Base-by-base conservation (phyloP, 805 yeast genomes). In the Hanseniaspora meyeri region DNA sequence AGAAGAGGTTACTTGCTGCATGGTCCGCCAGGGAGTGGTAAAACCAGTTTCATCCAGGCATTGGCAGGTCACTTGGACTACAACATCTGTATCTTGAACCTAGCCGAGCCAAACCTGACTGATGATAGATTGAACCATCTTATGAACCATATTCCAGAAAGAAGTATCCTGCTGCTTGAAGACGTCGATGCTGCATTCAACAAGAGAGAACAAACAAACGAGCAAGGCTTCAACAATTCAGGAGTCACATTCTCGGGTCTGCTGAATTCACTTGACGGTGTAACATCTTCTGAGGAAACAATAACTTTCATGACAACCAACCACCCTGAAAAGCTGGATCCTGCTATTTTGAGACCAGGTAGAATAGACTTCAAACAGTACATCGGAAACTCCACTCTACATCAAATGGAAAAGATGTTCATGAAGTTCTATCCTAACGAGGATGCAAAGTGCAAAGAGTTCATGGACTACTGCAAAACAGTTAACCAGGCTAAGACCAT, bases 21-120 rank as follows among this genome's bases (percentile, higher is more conserved):
- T 69, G 98, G 98, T 0, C 98, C 98, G 0, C 98, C 98, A 1
- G 98, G 98, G 0, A 82, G 91, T 61, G 98, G 98, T 58, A 93
- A 93, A 66, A 89, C 97, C 1, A 85, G 95, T 64, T 88, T 88
- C 61, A 91, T 93, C 56, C 97, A 91, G 68, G 97, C 98, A 0
- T 72, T 93, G 53, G 98, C 98, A 0, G 98, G 97, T 40, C 95
- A 89, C 60, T 74, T 93, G 63, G 97, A 93, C 69, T 93, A 93
- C 69, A 90, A 90, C 68, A 93, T 93, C 62, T 95, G 97, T 68
- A 85, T 93, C 40, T 73, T 93, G 69, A 93, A 93, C 64, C 74
- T 93, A 51, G 82, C 96, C 27, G 98, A 93, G 67, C 82, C 83
- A 54, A 89, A 91, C 64, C 73, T 93, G 59, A 93, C 97, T 1